Evolutionary conservation across 2,329 filamentous ascomycete genomes (phyloP).

Genomic region (Phyllosticta capitalensis): DNA sequence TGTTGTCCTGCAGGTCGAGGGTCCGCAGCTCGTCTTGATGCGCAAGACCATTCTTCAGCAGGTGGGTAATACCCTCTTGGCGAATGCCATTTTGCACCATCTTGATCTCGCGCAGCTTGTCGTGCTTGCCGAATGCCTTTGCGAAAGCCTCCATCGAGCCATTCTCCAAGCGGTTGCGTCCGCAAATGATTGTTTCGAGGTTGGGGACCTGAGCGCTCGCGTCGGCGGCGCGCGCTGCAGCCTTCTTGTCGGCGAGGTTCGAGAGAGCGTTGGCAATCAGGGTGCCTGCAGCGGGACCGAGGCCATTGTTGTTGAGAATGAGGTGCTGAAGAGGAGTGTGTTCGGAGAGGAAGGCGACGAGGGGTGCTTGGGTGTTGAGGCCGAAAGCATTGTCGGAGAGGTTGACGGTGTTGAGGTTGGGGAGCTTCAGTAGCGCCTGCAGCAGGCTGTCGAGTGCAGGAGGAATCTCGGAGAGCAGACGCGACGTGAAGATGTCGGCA

Average conservation of each 20-base stretch:
- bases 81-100: conserved; percentile 99
- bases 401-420: conserved; percentile 82
- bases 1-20: conserved; percentile 94
- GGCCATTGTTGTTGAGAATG: conserved; percentile 95
- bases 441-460: conserved; percentile 78
- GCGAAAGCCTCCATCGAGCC: conserved; percentile 96
- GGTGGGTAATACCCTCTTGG: conserved; percentile 76
- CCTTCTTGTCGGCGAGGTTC: conserved; percentile 75
- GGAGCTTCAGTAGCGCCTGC: conserved; percentile 74
- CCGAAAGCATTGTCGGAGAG: conserved; percentile 98
- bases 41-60: conserved; percentile 70
- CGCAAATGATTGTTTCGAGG: conserved; percentile 94
- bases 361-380: conserved; percentile 83
- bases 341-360: conserved; percentile 81
- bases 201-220: conserved; percentile 61
- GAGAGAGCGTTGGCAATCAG: conserved; percentile 81
- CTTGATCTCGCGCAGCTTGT: conserved; percentile 73
- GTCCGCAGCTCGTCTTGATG: conserved; percentile 60
- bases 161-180: conserved; percentile 89
- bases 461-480: conserved; percentile 87
- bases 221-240: conserved; percentile 55
- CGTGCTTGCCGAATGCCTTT: conserved; percentile 71
- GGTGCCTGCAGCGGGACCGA: conserved; percentile 84
- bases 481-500: conserved; percentile 94
- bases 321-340: conserved; percentile 89